Evolutionary conservation across 1,139 yeast genomes (phyloP), one percentile per base, ranked within the genome.

Genomic region (Saccharomyces pastorianus): DNA sequence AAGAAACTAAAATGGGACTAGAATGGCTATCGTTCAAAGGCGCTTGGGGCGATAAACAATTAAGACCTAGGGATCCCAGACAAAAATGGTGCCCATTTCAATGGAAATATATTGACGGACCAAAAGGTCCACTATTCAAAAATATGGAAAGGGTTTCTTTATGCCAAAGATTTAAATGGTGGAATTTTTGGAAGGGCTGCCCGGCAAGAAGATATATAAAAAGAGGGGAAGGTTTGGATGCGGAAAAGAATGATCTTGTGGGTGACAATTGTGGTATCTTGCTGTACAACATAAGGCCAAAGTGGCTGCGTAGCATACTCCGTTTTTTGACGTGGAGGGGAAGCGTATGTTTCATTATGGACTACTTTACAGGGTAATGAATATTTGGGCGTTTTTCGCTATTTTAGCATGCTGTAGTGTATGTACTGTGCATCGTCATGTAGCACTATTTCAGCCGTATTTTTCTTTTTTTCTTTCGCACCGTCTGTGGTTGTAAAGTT

Each of bases 71-170:
- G 0, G 98, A 93, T 66, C 80, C 84, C 6, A 77, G 98, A 56
- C 98, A 93, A 68, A 78, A 75, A 56, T 85, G 90, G 81, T 87
- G 95, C 49, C 88, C 93, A 13, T 95, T 90, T 59, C 96, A 95
- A 58, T 85, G 91, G 85, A 81, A 82, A 61, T 88, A 85, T 67
- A 90, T 93, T 52, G 90, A 86, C 64, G 99, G 98, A 0, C 99
- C 99, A 2, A 73, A 79, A 0, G 99, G 99, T 0, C 99, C 99
- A 0, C 70, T 91, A 54, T 76, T 78, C 58, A 93, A 93, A 70
- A 86, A 89, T 64, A 74, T 93, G 53, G 68, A 78, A 49, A 76
- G 98, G 54, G 68, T 74, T 1, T 78, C 81, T 17, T 83, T 95
- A 1, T 93, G 99, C 67, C 95, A 90, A 68, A 73, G 95, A 49